Conservation (phyloP, 1,284 basidiomycete genomes). For the Fomes fomentarius region DNA sequence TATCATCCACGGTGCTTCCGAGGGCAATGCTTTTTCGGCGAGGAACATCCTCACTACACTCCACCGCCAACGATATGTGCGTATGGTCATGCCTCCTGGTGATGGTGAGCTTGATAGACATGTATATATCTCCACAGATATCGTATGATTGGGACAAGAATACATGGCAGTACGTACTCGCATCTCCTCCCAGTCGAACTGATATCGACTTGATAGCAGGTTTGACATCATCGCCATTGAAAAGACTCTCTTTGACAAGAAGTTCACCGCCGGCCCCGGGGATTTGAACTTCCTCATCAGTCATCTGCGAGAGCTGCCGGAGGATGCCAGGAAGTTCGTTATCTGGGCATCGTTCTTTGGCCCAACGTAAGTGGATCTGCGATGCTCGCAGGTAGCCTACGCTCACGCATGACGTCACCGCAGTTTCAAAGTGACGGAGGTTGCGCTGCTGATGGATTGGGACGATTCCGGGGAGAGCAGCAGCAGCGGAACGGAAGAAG, state of each 20-base stretch:
- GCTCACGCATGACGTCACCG: neutral
- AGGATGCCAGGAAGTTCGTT: constrained; percentile 66
- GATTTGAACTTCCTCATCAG: constrained; percentile 63
- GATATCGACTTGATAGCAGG: constrained; percentile 33
- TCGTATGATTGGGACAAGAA: constrained; percentile 63
- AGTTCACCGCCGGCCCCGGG: constrained; percentile 54
- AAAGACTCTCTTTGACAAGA: constrained; percentile 51
- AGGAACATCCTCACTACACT: constrained; percentile 61
- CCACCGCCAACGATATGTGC: constrained; percentile 58
- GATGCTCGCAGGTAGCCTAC: neutral
- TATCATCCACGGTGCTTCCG: constrained; percentile 58
- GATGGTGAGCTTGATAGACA: neutral
- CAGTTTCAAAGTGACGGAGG: constrained; percentile 72
- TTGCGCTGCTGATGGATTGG: constrained; percentile 72
- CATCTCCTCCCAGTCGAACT: neutral
- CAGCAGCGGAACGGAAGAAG: constrained; percentile 53
- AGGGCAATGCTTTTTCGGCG: constrained; percentile 70
- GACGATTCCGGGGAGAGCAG: constrained; percentile 55
- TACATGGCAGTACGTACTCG: constrained; percentile 57
- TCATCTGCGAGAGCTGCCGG: constrained; percentile 62
- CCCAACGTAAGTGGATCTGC: constrained; percentile 53
- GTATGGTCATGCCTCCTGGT: constrained; percentile 12
- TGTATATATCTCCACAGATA: constrained; percentile 43
- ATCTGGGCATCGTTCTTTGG: constrained; percentile 74
- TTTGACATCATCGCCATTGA: constrained; percentile 61